Percentiles rank a stretch among this genome's conserved stretches.
These are phyloP conservation scores for Pyronema omphalodes DNA, from an alignment of 495 filamentous ascomycete genomes.

Conservation along the genomic window DNA sequence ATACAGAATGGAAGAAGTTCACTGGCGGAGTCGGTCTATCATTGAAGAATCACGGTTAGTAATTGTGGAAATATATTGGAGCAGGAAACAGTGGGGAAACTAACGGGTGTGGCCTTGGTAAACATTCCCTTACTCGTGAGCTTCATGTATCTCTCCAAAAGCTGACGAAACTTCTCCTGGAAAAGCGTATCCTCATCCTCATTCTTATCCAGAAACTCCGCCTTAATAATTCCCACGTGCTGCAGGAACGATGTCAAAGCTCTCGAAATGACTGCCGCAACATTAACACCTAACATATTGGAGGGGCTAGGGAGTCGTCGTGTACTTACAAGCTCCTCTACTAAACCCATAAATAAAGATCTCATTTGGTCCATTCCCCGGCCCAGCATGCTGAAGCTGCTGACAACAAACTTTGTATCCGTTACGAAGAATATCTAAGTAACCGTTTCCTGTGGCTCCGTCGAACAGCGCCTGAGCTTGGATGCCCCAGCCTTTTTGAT, in stretches of 20 bases:
- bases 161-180: background rate
- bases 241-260: constrained; percentile 15
- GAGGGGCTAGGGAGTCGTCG: background rate
- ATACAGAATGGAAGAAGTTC: background rate
- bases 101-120: background rate
- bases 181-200: background rate
- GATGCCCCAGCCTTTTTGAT: background rate
- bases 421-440: background rate
- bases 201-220: background rate
- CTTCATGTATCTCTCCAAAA: background rate
- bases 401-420: constrained; percentile 3
- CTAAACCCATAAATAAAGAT: constrained; percentile 9
- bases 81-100: background rate
- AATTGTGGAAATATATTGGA: constrained; percentile 4
- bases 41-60: background rate
- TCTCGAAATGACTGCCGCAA: constrained; percentile 10
- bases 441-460: background rate
- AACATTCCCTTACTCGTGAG: background rate
- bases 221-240: constrained; percentile 10
- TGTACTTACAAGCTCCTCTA: constrained; percentile 12
- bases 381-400: background rate
- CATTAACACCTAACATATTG: no score
- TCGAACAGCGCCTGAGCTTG: background rate
- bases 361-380: background rate
- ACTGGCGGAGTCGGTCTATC: background rate